Percentiles rank a stretch among this genome's conserved stretches.
Evolutionary conservation across 2,329 filamentous ascomycete species (phyloP).

Genomic region (Coniochaeta prunicola): DNA sequence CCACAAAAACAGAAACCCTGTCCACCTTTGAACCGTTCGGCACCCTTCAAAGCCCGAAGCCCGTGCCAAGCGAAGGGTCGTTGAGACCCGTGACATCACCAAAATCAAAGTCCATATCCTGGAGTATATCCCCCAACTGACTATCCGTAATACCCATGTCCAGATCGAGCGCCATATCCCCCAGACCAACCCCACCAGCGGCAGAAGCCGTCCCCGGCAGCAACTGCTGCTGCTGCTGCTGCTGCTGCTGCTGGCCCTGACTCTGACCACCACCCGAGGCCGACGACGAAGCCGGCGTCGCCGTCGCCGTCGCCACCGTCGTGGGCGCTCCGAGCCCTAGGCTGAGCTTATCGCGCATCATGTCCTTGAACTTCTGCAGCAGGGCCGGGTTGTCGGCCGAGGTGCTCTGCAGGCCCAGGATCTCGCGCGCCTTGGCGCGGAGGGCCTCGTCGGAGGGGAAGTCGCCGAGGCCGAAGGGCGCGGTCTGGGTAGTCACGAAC

Average conservation of each 20-base stretch:
- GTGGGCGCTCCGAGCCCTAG: not conserved
- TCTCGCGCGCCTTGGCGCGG: constrained; percentile 36
- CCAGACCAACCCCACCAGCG: not conserved
- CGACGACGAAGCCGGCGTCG: too few species aligned
- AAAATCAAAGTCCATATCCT: constrained; percentile 36
- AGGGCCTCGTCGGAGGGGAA: constrained; percentile 43
- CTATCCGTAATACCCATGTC: constrained; percentile 27
- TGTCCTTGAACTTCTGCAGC: constrained; percentile 45
- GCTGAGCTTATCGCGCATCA: constrained; percentile 27
- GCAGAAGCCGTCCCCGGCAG: not conserved
- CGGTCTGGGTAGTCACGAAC: constrained; percentile 36
- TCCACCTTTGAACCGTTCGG: too few species aligned
- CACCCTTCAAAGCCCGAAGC: not conserved
- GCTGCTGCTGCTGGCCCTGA: not conserved
- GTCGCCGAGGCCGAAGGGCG: constrained; percentile 21
- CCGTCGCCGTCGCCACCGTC: not conserved
- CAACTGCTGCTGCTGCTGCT: not conserved
- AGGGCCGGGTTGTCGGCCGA: constrained; percentile 47
- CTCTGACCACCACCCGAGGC: not conserved
- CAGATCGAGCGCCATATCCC: constrained; percentile 20
- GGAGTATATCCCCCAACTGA: constrained; percentile 32
- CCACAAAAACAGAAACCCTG: too few species aligned
- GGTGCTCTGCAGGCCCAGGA: constrained; percentile 38
- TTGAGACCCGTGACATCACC: constrained; percentile 1
- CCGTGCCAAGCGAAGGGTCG: not conserved